Conservation (phyloP, 208 protist species). For the Willaertia magna region DNA sequence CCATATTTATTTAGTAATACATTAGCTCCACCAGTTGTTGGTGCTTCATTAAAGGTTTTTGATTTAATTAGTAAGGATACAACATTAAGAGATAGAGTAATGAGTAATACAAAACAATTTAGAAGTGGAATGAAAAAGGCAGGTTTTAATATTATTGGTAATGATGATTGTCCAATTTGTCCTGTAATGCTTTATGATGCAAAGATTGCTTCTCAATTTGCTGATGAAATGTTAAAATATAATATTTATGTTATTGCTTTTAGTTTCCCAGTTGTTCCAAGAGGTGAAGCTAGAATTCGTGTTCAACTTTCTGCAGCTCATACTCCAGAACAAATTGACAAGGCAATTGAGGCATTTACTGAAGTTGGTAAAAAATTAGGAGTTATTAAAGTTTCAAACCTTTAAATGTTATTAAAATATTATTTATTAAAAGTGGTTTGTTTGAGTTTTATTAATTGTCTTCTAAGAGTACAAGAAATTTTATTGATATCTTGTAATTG, state of each 20-base stretch:
- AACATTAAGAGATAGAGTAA: conserved; percentile 28
- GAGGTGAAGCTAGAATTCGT: conserved; percentile 56
- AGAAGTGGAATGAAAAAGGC: conserved; percentile 43
- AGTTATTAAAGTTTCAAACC: conserved; percentile 23
- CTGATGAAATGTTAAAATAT: conserved; percentile 54
- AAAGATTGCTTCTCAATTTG: conserved; percentile 51
- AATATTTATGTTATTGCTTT: conserved; percentile 77
- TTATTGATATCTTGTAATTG: no score
- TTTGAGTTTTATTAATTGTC: no score
- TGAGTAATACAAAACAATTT: conserved; percentile 55
- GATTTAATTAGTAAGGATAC: conserved; percentile 33
- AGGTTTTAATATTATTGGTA: conserved; percentile 44
- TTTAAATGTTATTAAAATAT: not conserved
- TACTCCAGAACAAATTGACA: conserved; percentile 47
- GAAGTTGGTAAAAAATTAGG: conserved; percentile 42
- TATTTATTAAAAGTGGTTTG: not conserved
- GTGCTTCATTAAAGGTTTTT: conserved; percentile 48
- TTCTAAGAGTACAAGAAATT: no score
- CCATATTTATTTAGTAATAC: conserved; percentile 77
- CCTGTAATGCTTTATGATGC: conserved; percentile 62
- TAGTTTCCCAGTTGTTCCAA: conserved; percentile 61
- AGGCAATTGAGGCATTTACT: conserved; percentile 54
- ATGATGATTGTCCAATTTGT: conserved; percentile 55
- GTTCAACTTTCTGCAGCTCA: conserved; percentile 70
- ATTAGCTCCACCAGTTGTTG: conserved; percentile 56